Evolutionary conservation across 768 basidiomycete genomes (phyloP).

Genomic region (Leccinum olivaceopallidum): DNA sequence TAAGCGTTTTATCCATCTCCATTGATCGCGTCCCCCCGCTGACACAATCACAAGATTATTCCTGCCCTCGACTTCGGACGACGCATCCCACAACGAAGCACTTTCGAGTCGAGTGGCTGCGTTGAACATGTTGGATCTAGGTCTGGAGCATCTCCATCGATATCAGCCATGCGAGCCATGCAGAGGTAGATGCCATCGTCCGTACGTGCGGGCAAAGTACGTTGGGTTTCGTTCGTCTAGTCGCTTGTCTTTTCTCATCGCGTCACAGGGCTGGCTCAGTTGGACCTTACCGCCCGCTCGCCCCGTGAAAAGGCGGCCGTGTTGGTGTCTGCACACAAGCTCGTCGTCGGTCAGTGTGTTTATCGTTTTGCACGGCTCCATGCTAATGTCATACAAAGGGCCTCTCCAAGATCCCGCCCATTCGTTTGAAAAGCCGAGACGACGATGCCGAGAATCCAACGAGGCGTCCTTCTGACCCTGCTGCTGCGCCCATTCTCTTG

Average conservation of each 20-base stretch:
- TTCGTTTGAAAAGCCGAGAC: slow-evolving; percentile 69
- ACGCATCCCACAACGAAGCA: slow-evolving; percentile 87
- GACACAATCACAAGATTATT: slow-evolving; percentile 57
- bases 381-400: slow-evolving; percentile 52
- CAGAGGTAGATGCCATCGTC: slow-evolving; percentile 63
- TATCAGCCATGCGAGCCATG: slow-evolving; percentile 49
- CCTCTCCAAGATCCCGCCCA: slow-evolving; percentile 68
- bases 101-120: slow-evolving; percentile 88
- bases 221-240: slow-evolving; percentile 25
- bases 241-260: slow-evolving; percentile 29
- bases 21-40: neutral
- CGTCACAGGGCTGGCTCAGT: slow-evolving; percentile 49
- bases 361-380: neutral
- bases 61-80: slow-evolving; percentile 70
- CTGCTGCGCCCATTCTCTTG: slow-evolving; percentile 9
- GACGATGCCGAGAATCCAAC: slow-evolving; percentile 8
- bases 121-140: slow-evolving; percentile 86
- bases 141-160: slow-evolving; percentile 84
- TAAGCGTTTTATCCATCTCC: slow-evolving; percentile 24
- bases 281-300: slow-evolving; percentile 50
- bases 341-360: slow-evolving; percentile 66
- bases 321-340: slow-evolving; percentile 81
- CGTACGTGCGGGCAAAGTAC: slow-evolving; percentile 76
- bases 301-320: slow-evolving; percentile 81
- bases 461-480: neutral